Conservation (phyloP, 2,329 filamentous ascomycete genomes). For the Diatrype stigma region DNA sequence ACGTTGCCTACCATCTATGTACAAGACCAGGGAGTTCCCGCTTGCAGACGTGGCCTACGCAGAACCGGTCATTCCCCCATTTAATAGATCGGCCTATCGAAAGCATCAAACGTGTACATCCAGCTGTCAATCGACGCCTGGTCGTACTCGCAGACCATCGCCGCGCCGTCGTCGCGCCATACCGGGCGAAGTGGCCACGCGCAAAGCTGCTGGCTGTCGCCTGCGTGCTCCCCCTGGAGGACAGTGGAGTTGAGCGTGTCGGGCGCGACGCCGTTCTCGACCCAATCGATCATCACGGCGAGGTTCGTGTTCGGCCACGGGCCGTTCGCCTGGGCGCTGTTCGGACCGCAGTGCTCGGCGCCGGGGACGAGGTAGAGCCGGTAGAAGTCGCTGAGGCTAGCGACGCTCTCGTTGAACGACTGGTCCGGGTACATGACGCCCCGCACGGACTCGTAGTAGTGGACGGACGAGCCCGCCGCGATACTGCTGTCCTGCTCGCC, state of each 20-base stretch:
- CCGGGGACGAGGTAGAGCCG: conserved; percentile 45
- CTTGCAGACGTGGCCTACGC: too few relatives aligned
- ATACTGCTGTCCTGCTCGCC: conserved; percentile 30
- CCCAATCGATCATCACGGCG: conserved; percentile 34
- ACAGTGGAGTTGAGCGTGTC: conserved; percentile 10
- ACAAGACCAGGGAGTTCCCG: too few relatives aligned
- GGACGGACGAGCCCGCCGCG: conserved; percentile 25
- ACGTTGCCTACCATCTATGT: too few relatives aligned
- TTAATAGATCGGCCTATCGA: too few relatives aligned
- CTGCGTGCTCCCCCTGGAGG: neutral
- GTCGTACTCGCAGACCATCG: neutral
- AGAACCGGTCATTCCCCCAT: too few relatives aligned
- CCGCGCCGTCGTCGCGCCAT: neutral
- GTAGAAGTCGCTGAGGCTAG: conserved; percentile 44
- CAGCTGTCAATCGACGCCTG: too few relatives aligned
- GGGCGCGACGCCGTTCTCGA: conserved; percentile 28
- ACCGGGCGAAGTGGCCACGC: neutral
- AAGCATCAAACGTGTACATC: too few relatives aligned
- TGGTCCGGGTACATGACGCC: too few relatives aligned
- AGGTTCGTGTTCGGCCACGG: conserved; percentile 33
- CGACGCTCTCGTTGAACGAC: too few relatives aligned
- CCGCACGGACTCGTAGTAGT: conserved; percentile 27
- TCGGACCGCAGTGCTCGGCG: conserved; percentile 46
- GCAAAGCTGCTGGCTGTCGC: neutral
- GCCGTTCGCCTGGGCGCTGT: conserved; percentile 20